Percentiles rank a stretch among this genome's conserved stretches.
phyloP scores from a whole-genome alignment of 1,139 yeast genomes.

The Ogataea hybrid region DNA sequence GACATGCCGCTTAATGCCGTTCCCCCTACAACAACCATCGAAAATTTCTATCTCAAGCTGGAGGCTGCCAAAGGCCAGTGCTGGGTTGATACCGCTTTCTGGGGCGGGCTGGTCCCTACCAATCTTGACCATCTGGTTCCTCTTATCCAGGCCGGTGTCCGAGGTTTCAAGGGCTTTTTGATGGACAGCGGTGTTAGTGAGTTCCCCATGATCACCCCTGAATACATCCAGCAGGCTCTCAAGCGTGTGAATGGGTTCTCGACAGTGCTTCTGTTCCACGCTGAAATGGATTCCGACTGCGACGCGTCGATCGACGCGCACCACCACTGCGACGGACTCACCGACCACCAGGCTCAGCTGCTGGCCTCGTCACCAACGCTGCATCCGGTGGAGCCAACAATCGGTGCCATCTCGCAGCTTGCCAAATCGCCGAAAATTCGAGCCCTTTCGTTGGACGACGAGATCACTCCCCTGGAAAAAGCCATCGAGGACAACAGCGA shows the following conservation, averaged over 20 bases:
- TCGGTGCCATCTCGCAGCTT: constrained; percentile 47
- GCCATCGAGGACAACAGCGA: constrained; percentile 45
- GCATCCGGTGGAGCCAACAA: constrained; percentile 56
- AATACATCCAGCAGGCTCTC: constrained; percentile 66
- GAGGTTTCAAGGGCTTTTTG: constrained; percentile 90
- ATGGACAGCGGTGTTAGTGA: constrained; percentile 94
- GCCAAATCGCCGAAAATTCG: constrained; percentile 35
- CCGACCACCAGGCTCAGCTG: constrained; percentile 50
- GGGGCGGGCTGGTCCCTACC: constrained; percentile 92
- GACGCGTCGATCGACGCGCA: constrained; percentile 6
- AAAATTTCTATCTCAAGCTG: constrained; percentile 69
- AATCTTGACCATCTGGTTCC: constrained; percentile 71
- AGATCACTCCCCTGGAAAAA: constrained; percentile 43
- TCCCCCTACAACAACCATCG: constrained; percentile 88
- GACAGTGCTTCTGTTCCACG: constrained; percentile 87
- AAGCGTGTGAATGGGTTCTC: constrained; percentile 54
- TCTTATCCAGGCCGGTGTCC: constrained; percentile 75
- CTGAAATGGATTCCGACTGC: constrained; percentile 63
- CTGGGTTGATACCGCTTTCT: constrained; percentile 93
- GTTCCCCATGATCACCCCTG: constrained; percentile 74
- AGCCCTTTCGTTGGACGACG: constrained; percentile 19
- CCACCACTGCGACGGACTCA: constrained; percentile 32
- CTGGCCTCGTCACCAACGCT: constrained; percentile 53
- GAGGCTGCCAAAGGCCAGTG: constrained; percentile 77
- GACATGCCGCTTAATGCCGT: constrained; percentile 97